Base-by-base conservation (phyloP, 2,329 filamentous ascomycete species). In the Monosporascus sp. region DNA sequence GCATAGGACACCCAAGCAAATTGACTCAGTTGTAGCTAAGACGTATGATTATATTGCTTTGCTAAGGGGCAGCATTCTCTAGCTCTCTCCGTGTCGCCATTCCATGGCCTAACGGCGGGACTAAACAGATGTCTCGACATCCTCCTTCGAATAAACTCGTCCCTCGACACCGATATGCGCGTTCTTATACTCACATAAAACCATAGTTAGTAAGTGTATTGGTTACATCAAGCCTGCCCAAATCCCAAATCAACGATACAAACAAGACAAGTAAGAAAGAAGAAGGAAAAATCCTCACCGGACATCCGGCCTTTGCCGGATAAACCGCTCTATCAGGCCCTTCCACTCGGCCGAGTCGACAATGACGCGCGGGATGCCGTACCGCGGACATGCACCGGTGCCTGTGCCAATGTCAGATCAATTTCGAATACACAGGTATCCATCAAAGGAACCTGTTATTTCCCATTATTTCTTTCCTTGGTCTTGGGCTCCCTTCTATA, bases 371-470 rank as follows among this genome's bases (percentile, higher is more conserved):
- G 79, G 77, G 54, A 92, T 80, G 63, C 87, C 87, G 75, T 91
- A 92, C 55, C 91, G 77, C 55, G 92, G 74, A 63, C 87, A 91
- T 3, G 88, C 87, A 8, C 88, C 88, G 4, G 88, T 90, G 70
- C 75, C 66, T 70, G 27, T 27, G 9, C 11, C 8, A 3, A 27
- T 11, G 8, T 27, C 26, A 11, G 27, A 27, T 27, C 8, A 4
- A 2, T 11, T 27, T 7, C 2, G 11, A 7, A 27, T 27, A 9
- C 24, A 26, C 7, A 7, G 24, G 5, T 24, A 26, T 26, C 6
- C 24, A 26, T 26, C 24, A 26, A 26, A 7, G 24, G 24, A 26
- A 26, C 7, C 24, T 26, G 7, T 26, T 26, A 26, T 26, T 26
- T 7, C 24, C 24, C 43, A 31, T 9, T 45, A 9, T n/a, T 27